Evolutionary conservation across 2,329 filamentous ascomycete genomes (phyloP).

Genomic region (Plenodomus lindquistii): DNA sequence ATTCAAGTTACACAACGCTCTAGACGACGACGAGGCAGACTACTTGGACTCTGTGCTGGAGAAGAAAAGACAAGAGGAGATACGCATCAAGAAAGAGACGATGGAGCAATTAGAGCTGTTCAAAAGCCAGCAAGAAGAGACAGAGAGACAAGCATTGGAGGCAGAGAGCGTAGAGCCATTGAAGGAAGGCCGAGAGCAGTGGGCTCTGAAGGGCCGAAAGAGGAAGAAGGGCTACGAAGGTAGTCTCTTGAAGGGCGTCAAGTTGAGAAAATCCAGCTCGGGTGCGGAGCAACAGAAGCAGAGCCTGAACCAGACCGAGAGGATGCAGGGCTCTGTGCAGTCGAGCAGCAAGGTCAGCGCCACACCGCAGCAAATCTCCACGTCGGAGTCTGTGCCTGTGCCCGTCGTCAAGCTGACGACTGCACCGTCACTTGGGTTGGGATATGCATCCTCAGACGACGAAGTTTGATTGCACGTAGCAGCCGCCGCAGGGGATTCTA

Average conservation of each 20-base stretch:
- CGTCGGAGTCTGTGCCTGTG: neutral
- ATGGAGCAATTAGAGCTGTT: slow-evolving; percentile 62
- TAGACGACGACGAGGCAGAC: slow-evolving; percentile 79
- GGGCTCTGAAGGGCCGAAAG: slow-evolving; percentile 56
- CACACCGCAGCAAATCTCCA: neutral
- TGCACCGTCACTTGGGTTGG: slow-evolving; percentile 41
- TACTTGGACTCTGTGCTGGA: slow-evolving; percentile 68
- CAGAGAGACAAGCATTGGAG: slow-evolving; percentile 54
- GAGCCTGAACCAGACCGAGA: neutral
- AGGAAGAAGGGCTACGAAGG: slow-evolving; percentile 53
- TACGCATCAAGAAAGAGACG: slow-evolving; percentile 61
- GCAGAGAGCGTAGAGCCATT: slow-evolving; percentile 42
- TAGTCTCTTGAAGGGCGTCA: slow-evolving; percentile 47
- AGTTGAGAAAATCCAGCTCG: slow-evolving; percentile 47
- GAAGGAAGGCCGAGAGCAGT: slow-evolving; percentile 52
- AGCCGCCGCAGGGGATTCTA: no score
- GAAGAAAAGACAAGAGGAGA: slow-evolving; percentile 60
- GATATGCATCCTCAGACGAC: slow-evolving; percentile 51
- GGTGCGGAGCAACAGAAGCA: slow-evolving; percentile 17
- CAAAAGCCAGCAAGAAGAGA: slow-evolving; percentile 62
- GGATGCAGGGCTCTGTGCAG: neutral
- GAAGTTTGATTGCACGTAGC: slow-evolving; percentile 32
- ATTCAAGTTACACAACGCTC: slow-evolving; percentile 75
- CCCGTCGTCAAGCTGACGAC: slow-evolving; percentile 9
- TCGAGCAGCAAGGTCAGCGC: neutral